Evolutionary conservation across 768 basidiomycete species (phyloP), one percentile per base, ranked within the genome.

Genomic region (Rhodocollybia butyracea): DNA sequence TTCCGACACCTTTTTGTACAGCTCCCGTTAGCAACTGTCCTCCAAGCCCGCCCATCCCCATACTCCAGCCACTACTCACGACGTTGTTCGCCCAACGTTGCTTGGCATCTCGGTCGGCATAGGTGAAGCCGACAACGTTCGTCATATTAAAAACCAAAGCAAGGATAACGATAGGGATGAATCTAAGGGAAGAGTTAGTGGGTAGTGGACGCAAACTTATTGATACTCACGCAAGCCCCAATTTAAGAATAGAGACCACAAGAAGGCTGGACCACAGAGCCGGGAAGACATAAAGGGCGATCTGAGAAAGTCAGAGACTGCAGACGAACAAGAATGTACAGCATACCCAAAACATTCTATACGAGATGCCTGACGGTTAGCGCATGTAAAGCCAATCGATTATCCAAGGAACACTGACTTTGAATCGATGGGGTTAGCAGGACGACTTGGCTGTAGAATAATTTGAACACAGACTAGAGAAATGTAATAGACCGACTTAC

Each of bases 281-380:
- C 1, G 97, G 96, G 72, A 94, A 98, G 6, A 80, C 74, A 70
- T 98, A 98, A 19, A 96, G 77, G 13, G 94, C 94, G 60, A 89
- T 86, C 92, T 92, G 67, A 26, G 60, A 10, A 43, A n/a, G n/a
- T 22, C 27, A 42, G 22, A 39, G 4, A 41, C 5, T 52, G 24
- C 5, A 46, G 40, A 17, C 54, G 47, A 43, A 47, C 21, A 15
- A 59, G 57, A 58, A 30, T 54, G 17, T 60, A 64, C 48, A 54
- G 56, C 81, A 46, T 68, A 89, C 93, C 94, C 89, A 97, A 67
- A 90, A 96, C 93, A 94, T 94, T 71, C 93, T 96, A 59, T 57
- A 12, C 30, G 12, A 8, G 5, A 32, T 24, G n/a, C 8, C 31
- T 30, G 27, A 32, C 12, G 31, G 12, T 34, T 50, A 36, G 11